Base-by-base conservation (phyloP, 2,329 filamentous ascomycete genomes). In the Aspergillus tanneri region DNA sequence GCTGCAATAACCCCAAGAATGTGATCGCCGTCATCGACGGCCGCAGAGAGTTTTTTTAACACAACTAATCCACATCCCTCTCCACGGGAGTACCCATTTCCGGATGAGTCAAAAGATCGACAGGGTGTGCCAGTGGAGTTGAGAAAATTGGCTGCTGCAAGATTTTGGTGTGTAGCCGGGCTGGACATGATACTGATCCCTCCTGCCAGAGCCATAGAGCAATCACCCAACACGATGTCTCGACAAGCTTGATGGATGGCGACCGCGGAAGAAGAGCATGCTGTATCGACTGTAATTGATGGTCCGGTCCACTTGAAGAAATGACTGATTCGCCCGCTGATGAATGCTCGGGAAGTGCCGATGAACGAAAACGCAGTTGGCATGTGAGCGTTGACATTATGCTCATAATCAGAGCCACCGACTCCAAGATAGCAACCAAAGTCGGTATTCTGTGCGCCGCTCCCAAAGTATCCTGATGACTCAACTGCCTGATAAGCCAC, bases 41-140 rank as follows among this genome's bases (percentile, higher is more conserved):
- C 77, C 43, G 71, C 63, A 5, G 65, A 62, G 3, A 78, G 54
- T 11, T 61, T 55, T 57, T 78, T 78, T n/a, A 78, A 50, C 5
- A 77, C 63, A 4, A 79, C 61, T 22, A 70, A 57, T 0, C 65
- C 75, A 16, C 65, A 61, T 10, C 67, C 76, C 43, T 79, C 77
- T 2, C 65, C 73, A 12, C 77, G 70, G 45, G 74, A 77, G 49
- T 78, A 79, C 2, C 77, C 76, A 59, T 77, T 12, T 5, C 6
- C 27, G 1, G 6, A 6, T 10, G 27, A 10, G 6, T 30, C 27
- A 11, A 30, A 30, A 6, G 27, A 12, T 4, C 10, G 6, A 4
- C 27, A 48, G 1, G 41, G 37, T 1, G n/a, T n/a, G n/a, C 47
- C 50, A 1, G 41, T 44, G 1, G 44, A 23, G n/a, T 16, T 49